Percentiles rank a stretch among this genome's conserved stretches.
phyloP scores from a whole-genome alignment of 805 yeast species.

The Suhomyces pyralidae region DNA sequence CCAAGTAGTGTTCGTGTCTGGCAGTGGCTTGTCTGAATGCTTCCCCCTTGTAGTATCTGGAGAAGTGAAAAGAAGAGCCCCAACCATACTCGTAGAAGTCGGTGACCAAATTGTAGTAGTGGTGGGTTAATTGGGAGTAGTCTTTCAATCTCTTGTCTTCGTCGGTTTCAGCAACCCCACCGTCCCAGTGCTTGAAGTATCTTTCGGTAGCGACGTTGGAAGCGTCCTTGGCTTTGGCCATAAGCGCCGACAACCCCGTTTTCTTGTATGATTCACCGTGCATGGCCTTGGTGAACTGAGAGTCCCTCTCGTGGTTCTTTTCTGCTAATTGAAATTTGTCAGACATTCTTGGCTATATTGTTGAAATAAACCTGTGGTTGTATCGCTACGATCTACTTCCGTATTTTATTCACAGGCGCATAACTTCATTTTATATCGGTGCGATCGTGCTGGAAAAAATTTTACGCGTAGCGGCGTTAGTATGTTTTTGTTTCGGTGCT shows the following conservation, averaged over 20 bases:
- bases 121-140: constrained; percentile 88
- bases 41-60: constrained; percentile 91
- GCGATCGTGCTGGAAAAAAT: constrained; percentile 1
- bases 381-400: constrained; percentile 2
- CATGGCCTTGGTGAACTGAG: constrained; percentile 75
- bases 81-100: constrained; percentile 99
- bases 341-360: constrained; percentile 10
- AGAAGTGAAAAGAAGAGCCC: constrained; percentile 98
- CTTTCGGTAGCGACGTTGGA: constrained; percentile 82
- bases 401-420: neutral
- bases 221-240: constrained; percentile 71
- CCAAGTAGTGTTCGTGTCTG: constrained; percentile 94
- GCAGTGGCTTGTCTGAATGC: constrained; percentile 92
- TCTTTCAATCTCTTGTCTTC: constrained; percentile 74
- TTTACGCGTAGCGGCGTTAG: neutral
- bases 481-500: neutral
- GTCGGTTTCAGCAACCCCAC: constrained; percentile 71
- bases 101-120: constrained; percentile 94
- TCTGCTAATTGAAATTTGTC: constrained; percentile 31
- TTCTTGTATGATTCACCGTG: constrained; percentile 75
- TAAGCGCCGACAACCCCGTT: constrained; percentile 73
- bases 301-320: constrained; percentile 58
- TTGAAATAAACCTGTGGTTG: constrained; percentile 5
- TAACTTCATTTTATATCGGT: neutral
- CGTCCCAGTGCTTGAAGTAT: constrained; percentile 97